Percentiles rank a stretch among this genome's conserved stretches.
Evolutionary conservation across 2,329 filamentous ascomycete species (phyloP).

Genomic region (Fusarium virguliforme): DNA sequence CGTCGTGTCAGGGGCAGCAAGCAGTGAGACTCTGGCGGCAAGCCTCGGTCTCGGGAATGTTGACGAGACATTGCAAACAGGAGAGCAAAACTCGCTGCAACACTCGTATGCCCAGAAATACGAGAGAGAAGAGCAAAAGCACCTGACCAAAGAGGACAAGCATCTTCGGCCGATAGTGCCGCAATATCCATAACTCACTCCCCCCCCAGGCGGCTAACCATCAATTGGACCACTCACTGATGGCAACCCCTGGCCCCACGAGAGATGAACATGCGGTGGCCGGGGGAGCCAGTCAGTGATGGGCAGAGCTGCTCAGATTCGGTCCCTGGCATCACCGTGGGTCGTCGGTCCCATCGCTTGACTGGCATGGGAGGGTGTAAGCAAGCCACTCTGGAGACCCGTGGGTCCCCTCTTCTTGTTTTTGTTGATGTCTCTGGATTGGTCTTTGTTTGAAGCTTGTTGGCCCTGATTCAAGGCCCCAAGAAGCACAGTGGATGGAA

Average conservation of each 20-base stretch:
- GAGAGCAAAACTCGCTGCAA: background rate
- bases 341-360: slow-evolving; percentile 10
- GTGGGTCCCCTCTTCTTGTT: slow-evolving; percentile 3
- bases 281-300: slow-evolving; percentile 24
- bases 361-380: slow-evolving; percentile 31
- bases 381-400: slow-evolving; percentile 33
- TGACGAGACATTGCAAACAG: slow-evolving; percentile 11
- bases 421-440: slow-evolving; percentile 10
- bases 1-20: slow-evolving; percentile 35
- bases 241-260: slow-evolving; percentile 36
- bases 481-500: background rate
- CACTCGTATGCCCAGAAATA: slow-evolving; percentile 4
- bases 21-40: slow-evolving; percentile 23
- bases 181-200: slow-evolving; percentile 30
- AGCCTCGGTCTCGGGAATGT: slow-evolving; percentile 23
- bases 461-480: slow-evolving; percentile 19
- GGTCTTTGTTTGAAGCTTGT: background rate
- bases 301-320: slow-evolving; percentile 32
- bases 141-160: slow-evolving; percentile 34
- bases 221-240: slow-evolving; percentile 35
- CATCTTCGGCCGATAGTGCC: slow-evolving; percentile 33
- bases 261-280: slow-evolving; percentile 38
- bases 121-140: slow-evolving; percentile 16
- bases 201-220: slow-evolving; percentile 37
- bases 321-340: slow-evolving; percentile 7